Base-by-base conservation (phyloP, 371 early-diverging fungal species). In the Syncephalastrum sp. region DNA sequence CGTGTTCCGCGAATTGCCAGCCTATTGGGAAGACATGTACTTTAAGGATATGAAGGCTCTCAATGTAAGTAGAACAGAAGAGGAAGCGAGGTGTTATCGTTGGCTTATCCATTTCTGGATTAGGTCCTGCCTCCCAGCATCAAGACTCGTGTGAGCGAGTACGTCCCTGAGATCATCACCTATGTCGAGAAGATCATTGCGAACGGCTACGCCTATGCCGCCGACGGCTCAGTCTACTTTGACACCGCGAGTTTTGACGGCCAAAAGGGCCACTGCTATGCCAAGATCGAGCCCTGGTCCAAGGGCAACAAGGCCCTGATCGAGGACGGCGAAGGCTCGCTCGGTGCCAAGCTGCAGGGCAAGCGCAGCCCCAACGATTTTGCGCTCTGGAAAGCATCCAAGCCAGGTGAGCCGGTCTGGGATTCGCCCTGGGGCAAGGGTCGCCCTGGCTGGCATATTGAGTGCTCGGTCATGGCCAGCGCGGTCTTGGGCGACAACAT, bases 391-490 rank as follows among this genome's bases (percentile, higher is more conserved):
- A 99, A 99, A 75, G 75, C 81, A 14, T 89, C 93, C 42, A 99
- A 99, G 82, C 86, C 91, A 4, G 97, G 97, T 53, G 99, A 99
- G 75, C 99, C 98, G n/a, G 73, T 82, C 14, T 99, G 99, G 98
- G 74, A 87, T 21, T 94, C 94, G 0, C 95, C 94, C 45, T 99
- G 98, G 97, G 93, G 98, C 46, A 65, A 77, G 56, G 92, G 98
- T 24, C 91, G 99, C 23, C 99, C 99, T 17, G 99, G 99, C 14
- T 99, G 99, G 99, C 99, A 99, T 65, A 99, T 99, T 77, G 99
- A 99, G 79, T 99, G 99, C 88, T 94, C 95, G 15, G 99, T 89
- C 19, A 99, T 99, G 99, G 98, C 99, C 7, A 82, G 92, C 63
- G 96, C 95, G 66, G 86, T 99, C 17, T 74, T 99, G 50, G 96